A percentile compares a stretch with the other conserved stretches of the same genome.
Conservation (phyloP, 116 monocot species). For the Iris pallida region DNA sequence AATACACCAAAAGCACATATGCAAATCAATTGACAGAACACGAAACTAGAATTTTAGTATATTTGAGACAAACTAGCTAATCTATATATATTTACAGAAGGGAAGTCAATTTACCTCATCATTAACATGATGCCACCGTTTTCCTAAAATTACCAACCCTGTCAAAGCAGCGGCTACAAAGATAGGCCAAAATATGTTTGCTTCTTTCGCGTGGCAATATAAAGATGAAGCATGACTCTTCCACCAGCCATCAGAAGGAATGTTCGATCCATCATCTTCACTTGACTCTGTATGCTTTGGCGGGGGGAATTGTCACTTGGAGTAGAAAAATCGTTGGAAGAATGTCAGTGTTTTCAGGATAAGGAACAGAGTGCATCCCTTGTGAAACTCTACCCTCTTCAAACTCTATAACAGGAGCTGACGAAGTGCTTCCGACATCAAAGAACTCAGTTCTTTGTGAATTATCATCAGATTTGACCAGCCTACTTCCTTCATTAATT, state of each 20-base stretch:
- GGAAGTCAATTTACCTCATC: slow-evolving; percentile 20
- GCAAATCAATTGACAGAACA: too few species aligned
- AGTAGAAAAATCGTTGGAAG: neutral
- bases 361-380: neutral
- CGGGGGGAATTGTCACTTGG: slow-evolving; percentile 13
- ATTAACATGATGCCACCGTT: slow-evolving; percentile 25
- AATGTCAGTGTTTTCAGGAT: slow-evolving; percentile 3
- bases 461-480: too few species aligned
- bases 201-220: slow-evolving; percentile 37
- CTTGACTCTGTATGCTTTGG: slow-evolving; percentile 8
- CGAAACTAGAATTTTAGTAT: neutral
- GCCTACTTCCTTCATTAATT: too few species aligned
- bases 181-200: slow-evolving; percentile 45
- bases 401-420: slow-evolving; percentile 2
- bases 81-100: too few species aligned
- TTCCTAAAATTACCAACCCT: too few species aligned
- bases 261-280: slow-evolving; percentile 11
- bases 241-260: slow-evolving; percentile 27
- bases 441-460: slow-evolving; percentile 17
- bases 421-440: neutral
- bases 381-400: slow-evolving; percentile 9
- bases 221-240: slow-evolving; percentile 33
- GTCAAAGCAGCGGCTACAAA: slow-evolving; percentile 36
- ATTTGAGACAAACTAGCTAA: neutral
- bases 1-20: too few species aligned